Evolutionary conservation across 176 grass and related monocot genomes (phyloP).

Genomic region (Rhipidocladum racemiflorum): DNA sequence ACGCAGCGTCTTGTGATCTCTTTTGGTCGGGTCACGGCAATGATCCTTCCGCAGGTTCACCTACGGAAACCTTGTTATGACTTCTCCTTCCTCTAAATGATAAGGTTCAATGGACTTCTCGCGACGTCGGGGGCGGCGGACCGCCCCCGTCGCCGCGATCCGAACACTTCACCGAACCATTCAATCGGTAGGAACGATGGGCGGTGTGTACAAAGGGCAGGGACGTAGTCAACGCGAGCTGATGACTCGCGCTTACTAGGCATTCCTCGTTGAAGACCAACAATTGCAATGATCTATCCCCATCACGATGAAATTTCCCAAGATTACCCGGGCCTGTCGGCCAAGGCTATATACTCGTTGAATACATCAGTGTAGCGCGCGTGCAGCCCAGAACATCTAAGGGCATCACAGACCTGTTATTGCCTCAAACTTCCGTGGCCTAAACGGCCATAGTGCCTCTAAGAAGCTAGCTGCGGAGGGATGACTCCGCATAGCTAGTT

Average conservation of each 20-base stretch:
- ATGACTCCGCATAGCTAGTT: slow-evolving; percentile 53
- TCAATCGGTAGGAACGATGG: too few species aligned
- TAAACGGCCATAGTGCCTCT: slow-evolving; percentile 74
- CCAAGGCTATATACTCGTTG: slow-evolving; percentile 39
- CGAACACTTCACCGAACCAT: slow-evolving; percentile 10
- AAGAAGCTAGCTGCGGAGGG: slow-evolving; percentile 58
- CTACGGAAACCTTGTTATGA: slow-evolving; percentile 55
- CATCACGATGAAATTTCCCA: slow-evolving; percentile 59
- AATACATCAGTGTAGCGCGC: slow-evolving; percentile 56
- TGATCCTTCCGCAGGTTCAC: slow-evolving; percentile 49
- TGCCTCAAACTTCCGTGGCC: slow-evolving; percentile 69
- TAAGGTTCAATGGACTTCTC: slow-evolving; percentile 44
- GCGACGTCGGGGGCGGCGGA: not conserved
- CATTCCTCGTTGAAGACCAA: slow-evolving; percentile 76
- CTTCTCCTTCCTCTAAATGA: slow-evolving; percentile 62
- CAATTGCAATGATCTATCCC: slow-evolving; percentile 74
- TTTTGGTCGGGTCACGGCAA: not conserved
- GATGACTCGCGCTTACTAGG: slow-evolving; percentile 63
- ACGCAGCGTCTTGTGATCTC: too few species aligned
- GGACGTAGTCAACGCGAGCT: too few species aligned
- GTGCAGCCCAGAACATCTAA: slow-evolving; percentile 81
- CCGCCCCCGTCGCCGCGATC: not conserved
- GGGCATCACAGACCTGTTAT: slow-evolving; percentile 67
- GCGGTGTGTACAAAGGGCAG: too few species aligned
- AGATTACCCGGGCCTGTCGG: slow-evolving; percentile 5